Evolutionary conservation across 768 basidiomycete species (phyloP), one percentile per base, ranked within the genome.

Genomic region (Boletus sensibilis): DNA sequence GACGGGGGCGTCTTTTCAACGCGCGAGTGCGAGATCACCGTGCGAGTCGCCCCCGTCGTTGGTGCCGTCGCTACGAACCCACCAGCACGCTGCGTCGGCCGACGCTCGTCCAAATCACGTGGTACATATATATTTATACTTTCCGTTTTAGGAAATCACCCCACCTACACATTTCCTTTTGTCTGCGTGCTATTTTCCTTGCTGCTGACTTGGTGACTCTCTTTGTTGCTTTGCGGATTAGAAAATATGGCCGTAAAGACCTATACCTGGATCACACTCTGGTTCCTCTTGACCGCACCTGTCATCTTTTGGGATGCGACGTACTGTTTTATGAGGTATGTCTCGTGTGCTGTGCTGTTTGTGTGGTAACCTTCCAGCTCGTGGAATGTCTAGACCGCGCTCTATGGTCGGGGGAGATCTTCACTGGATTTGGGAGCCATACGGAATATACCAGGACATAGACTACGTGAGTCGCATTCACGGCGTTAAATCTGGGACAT

Each of bases 401-500:
- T 94, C 92, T 4, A 90, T 94, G 86, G 75, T 75, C 61, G 92
- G 90, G 1, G 94, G 94, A 3, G 92, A 94, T 71, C 76, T 94
- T 44, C 89, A 94, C 63, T 95, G 92, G 93, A 81, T 95, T 42
- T 96, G 93, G 94, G 76, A 80, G 56, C 92, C 92, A 2, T 95
- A 95, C 66, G 80, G 78, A 25, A 56, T 89, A 31, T 93, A 92
- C 72, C 86, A 91, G 65, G 75, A 86, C n/a, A 75, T 92, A 34
- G 75, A 79, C 57, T 66, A 73, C 42, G 75, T 78, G 59, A 52
- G 75, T 69, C 33, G 5, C n/a, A 21, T 40, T 44, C 20, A 4
- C 16, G 5, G 18, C 9, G 8, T 7, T 33, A 6, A 11, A 14
- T 10, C 2, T 11, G 4, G 4, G 44, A 55, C 76, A 72, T 60